A percentile compares a stretch with the other conserved stretches of the same genome.
Conservation (phyloP, 1,284 basidiomycete genomes). For the Sparassis latifolia region DNA sequence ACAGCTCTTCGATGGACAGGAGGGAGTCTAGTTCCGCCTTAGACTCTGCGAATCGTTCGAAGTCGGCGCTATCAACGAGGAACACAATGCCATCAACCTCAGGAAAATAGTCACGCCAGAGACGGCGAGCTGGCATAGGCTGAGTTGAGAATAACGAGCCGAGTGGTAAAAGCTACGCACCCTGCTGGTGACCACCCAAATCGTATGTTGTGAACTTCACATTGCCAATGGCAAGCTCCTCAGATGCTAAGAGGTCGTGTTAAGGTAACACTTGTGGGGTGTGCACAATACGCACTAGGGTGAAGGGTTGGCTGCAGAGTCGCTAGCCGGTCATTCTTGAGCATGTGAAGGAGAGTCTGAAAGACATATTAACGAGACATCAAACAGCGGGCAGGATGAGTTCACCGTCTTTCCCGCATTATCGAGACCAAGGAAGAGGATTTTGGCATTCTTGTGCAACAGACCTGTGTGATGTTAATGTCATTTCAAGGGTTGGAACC, state of each 20-base stretch:
- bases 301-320: conserved; percentile 98
- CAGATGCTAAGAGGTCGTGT: conserved; percentile 66
- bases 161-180: conserved; percentile 35
- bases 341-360: conserved; percentile 98
- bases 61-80: conserved; percentile 95
- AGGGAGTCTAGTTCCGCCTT: conserved; percentile 97
- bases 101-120: conserved; percentile 99
- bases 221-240: conserved; percentile 97
- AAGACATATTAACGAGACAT: conserved; percentile 1
- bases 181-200: conserved; percentile 95
- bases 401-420: conserved; percentile 98
- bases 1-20: conserved; percentile 89
- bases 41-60: conserved; percentile 92
- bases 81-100: conserved; percentile 99
- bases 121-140: conserved; percentile 71
- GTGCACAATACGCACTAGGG: conserved; percentile 65
- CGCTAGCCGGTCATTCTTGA: conserved; percentile 98
- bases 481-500: neutral
- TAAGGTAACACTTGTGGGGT: conserved; percentile 1
- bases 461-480: conserved; percentile 53
- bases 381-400: conserved; percentile 2
- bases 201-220: conserved; percentile 99
- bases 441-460: conserved; percentile 99
- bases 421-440: conserved; percentile 97
- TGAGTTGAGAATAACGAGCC: conserved; percentile 1